A percentile compares a stretch with the other conserved stretches of the same genome.
phyloP scores from a whole-genome alignment of 1,284 basidiomycete species.

The Sporisorium iseilematis-ciliati region DNA sequence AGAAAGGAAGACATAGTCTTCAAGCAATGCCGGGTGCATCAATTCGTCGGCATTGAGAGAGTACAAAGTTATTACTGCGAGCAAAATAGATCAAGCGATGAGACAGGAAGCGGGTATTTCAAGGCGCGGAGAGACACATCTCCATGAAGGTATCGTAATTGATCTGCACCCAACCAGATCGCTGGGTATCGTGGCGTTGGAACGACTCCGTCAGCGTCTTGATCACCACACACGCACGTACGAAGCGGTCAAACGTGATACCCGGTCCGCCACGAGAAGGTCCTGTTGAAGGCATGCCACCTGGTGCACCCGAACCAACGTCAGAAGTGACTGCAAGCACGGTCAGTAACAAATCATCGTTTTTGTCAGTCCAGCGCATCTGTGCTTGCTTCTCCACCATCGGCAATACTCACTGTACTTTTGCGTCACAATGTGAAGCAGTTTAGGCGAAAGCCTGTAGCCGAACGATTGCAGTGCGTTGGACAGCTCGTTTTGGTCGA shows the following conservation, averaged over 20 bases:
- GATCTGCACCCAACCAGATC: constrained; percentile 50
- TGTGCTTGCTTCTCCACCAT: background rate
- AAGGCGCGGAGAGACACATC: constrained; percentile 56
- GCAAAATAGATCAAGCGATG: too few species aligned
- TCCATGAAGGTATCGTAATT: constrained; percentile 58
- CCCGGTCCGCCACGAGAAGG: constrained; percentile 24
- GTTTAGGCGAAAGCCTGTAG: constrained; percentile 54
- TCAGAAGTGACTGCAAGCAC: constrained; percentile 25
- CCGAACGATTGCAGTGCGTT: constrained; percentile 60
- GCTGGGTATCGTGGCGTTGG: constrained; percentile 51
- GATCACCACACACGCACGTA: constrained; percentile 58
- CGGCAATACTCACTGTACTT: constrained; percentile 64
- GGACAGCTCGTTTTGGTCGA: constrained; percentile 55
- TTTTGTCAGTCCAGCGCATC: constrained; percentile 15
- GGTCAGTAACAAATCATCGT: constrained; percentile 21
- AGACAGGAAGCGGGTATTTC: background rate
- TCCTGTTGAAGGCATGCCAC: constrained; percentile 34
- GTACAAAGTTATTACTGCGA: too few species aligned
- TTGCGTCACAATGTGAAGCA: constrained; percentile 55
- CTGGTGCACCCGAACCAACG: constrained; percentile 22
- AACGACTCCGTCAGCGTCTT: constrained; percentile 63
- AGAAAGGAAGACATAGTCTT: too few species aligned
- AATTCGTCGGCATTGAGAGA: too few species aligned
- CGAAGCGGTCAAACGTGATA: constrained; percentile 61
- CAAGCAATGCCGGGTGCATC: too few species aligned